Conservation (phyloP, 306 rosid genomes). For the Castanea sativa region DNA sequence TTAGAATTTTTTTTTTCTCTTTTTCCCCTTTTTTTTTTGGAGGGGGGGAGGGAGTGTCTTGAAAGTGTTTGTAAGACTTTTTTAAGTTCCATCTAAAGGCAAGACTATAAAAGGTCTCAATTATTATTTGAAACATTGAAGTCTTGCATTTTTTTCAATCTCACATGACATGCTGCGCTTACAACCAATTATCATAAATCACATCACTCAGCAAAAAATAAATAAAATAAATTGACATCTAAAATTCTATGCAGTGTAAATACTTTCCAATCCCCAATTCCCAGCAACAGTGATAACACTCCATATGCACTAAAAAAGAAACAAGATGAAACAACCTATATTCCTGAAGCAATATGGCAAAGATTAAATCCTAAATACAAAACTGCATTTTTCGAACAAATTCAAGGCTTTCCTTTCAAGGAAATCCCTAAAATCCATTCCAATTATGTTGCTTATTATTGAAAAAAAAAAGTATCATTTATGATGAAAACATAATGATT, state of each 20-base stretch:
- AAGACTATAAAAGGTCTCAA: background rate
- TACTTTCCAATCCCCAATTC: background rate
- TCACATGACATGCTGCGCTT: background rate
- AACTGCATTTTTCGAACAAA: background rate
- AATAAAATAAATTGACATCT: background rate
- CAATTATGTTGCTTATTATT: no score
- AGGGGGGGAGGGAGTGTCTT: background rate
- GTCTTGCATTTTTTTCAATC: background rate
- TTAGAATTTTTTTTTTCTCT: background rate
- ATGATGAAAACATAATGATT: no score
- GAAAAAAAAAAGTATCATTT: no score
- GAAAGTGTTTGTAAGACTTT: background rate
- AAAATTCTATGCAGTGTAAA: background rate
- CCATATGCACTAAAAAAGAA: background rate
- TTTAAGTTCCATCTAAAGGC: background rate
- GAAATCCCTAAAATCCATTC: no score
- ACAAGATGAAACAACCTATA: background rate
- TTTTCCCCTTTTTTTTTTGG: no score
- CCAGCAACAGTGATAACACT: background rate
- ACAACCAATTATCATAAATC: background rate
- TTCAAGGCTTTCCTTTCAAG: no score
- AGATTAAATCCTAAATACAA: background rate
- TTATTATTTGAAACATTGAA: background rate
- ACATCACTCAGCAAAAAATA: no score
- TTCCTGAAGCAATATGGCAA: background rate